These are phyloP conservation scores for Oryza longistaminata DNA, from an alignment of 176 grass and related monocot genomes.

Conservation along the genomic window DNA sequence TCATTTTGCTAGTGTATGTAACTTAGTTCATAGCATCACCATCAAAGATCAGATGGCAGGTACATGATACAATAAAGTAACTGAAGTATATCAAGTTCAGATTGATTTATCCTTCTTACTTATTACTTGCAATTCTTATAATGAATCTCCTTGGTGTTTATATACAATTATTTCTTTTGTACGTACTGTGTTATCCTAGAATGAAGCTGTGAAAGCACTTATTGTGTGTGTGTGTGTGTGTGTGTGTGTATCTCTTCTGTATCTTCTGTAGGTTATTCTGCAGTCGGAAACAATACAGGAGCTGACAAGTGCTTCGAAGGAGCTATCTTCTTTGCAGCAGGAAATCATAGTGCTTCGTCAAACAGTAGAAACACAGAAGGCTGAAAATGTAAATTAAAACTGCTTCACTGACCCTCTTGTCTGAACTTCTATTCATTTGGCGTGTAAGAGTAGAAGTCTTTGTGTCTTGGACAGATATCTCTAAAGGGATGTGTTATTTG, in stretches of 20 bases:
- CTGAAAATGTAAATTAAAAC: slow-evolving; percentile 71
- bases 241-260: not conserved
- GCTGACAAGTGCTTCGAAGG: slow-evolving; percentile 91
- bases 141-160: not conserved
- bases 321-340: slow-evolving; percentile 76
- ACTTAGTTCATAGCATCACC: not conserved
- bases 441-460: not conserved
- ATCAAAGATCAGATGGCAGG: not conserved
- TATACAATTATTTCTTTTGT: not conserved
- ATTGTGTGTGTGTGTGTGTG: not conserved
- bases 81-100: not conserved
- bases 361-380: slow-evolving; percentile 70
- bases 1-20: not conserved
- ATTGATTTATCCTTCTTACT: slow-evolving; percentile 2
- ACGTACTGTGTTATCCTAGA: not conserved
- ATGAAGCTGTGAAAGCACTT: not conserved
- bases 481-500: slow-evolving; percentile 1
- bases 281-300: slow-evolving; percentile 98
- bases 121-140: not conserved
- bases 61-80: not conserved
- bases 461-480: slow-evolving; percentile 18
- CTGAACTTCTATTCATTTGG: not conserved
- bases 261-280: slow-evolving; percentile 81
- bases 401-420: not conserved
- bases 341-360: slow-evolving; percentile 72